Evolutionary conservation across 768 basidiomycete genomes (phyloP).

Genomic region (Suillus bovinus): DNA sequence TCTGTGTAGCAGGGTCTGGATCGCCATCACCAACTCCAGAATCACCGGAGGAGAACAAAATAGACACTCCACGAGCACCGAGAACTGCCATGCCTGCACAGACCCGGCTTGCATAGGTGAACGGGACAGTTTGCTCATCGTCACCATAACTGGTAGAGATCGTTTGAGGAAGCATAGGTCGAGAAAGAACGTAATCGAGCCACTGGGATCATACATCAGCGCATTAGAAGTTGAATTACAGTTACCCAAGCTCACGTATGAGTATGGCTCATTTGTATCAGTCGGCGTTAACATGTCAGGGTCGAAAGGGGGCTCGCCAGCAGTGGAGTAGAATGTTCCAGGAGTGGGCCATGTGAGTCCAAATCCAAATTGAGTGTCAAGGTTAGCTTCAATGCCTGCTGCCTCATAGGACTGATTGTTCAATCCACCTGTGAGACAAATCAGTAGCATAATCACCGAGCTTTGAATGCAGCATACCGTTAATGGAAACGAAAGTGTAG

Average conservation of each 20-base stretch:
- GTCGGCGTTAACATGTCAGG: slow-evolving; percentile 44
- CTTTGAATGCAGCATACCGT: slow-evolving; percentile 39
- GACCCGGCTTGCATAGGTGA: slow-evolving; percentile 53
- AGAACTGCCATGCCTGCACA: slow-evolving; percentile 65
- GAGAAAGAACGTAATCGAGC: slow-evolving; percentile 56
- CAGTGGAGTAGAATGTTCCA: slow-evolving; percentile 61
- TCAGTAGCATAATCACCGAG: slow-evolving; percentile 10
- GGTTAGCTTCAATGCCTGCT: slow-evolving; percentile 64
- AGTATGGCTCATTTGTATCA: slow-evolving; percentile 53
- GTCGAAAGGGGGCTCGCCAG: slow-evolving; percentile 59
- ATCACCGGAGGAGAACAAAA: slow-evolving; percentile 70
- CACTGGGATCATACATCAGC: slow-evolving; percentile 41
- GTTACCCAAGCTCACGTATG: slow-evolving; percentile 32
- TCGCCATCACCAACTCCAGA: slow-evolving; percentile 70
- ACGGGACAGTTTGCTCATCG: slow-evolving; percentile 72
- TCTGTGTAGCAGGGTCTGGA: slow-evolving; percentile 50
- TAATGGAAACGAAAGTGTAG: slow-evolving; percentile 55
- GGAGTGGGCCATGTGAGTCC: slow-evolving; percentile 66
- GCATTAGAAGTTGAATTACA: neutral
- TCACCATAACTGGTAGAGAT: slow-evolving; percentile 78
- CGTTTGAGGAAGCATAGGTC: slow-evolving; percentile 48
- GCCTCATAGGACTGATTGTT: slow-evolving; percentile 55
- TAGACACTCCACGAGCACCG: slow-evolving; percentile 66
- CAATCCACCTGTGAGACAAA: slow-evolving; percentile 46
- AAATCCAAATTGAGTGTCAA: slow-evolving; percentile 69